Percentiles rank a stretch among this genome's conserved stretches.
Evolutionary conservation across 108 stramenopile genomes (phyloP).

Genomic region (Nannochloropsis gaditana): DNA sequence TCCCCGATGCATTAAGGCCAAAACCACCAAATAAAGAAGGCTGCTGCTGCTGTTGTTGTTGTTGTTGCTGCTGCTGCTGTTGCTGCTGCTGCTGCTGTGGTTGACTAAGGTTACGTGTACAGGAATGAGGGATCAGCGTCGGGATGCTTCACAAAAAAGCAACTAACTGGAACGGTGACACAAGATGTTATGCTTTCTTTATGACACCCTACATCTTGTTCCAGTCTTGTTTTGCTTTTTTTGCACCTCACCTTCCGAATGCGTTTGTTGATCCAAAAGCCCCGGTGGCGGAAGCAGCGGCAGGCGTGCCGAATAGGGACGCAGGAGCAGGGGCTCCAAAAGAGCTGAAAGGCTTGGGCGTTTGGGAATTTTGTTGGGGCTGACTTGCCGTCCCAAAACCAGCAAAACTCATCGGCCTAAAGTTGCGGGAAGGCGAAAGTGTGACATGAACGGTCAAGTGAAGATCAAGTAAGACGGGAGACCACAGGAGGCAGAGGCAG

Average conservation of each 20-base stretch:
- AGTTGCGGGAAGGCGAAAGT: not conserved
- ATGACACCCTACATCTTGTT: not conserved
- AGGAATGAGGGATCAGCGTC: not conserved
- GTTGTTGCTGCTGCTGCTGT: not conserved
- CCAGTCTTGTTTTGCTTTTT: not conserved
- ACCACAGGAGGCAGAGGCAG: no score
- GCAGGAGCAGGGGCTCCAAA: not conserved
- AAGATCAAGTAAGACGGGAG: no score
- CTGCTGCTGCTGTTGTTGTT: not conserved
- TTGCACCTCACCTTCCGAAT: not conserved
- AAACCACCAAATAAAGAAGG: not conserved
- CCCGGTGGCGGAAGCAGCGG: not conserved
- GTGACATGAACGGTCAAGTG: no score
- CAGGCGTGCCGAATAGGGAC: not conserved
- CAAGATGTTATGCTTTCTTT: no score
- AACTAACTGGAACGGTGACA: no score
- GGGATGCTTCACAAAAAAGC: no score
- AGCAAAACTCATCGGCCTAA: conserved; percentile 3
- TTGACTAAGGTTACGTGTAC: not conserved
- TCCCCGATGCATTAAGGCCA: not conserved
- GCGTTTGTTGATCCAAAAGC: not conserved
- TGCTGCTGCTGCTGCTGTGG: not conserved
- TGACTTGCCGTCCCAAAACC: not conserved
- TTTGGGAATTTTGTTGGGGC: not conserved
- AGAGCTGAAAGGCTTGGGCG: not conserved